Percentiles rank a stretch among this genome's conserved stretches.
These are phyloP conservation scores for Digitaria exilis DNA, from an alignment of 202 grass and related monocot genomes.

Conservation along the genomic window DNA sequence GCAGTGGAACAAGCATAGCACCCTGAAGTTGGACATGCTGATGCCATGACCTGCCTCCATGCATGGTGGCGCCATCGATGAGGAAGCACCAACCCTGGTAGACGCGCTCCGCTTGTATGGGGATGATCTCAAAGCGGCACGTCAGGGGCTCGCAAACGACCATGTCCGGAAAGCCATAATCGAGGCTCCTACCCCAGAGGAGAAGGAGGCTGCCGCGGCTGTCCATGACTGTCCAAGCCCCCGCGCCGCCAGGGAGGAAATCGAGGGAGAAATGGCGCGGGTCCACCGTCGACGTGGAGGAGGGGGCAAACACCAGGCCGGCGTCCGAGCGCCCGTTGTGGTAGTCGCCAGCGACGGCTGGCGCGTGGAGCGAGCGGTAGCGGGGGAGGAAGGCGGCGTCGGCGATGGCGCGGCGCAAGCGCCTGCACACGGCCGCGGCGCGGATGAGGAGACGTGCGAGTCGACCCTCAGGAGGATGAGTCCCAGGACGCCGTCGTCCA, in stretches of 20 bases:
- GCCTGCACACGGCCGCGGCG: not conserved
- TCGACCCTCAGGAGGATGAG: not conserved
- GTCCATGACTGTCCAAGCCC: not conserved
- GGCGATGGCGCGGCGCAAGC: not conserved
- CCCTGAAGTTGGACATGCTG: constrained; percentile 13
- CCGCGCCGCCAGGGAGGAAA: not conserved
- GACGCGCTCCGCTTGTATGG: not conserved
- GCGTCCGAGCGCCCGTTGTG: not conserved
- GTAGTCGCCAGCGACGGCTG: not conserved
- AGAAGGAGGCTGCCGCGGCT: not conserved
- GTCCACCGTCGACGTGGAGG: not conserved
- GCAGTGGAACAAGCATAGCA: not conserved
- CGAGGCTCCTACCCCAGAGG: too few species aligned
- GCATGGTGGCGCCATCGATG: not conserved
- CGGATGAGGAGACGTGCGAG: not conserved
- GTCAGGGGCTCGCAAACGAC: not conserved
- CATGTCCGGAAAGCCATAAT: not conserved
- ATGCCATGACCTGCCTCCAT: not conserved
- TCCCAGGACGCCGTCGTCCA: not conserved
- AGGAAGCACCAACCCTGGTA: not conserved
- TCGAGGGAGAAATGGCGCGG: not conserved
- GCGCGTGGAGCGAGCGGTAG: not conserved
- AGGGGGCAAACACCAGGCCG: not conserved
- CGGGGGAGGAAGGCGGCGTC: not conserved
- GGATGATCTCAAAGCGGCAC: not conserved